Conservation (phyloP, 768 basidiomycete species). For the Obba rivulosa region DNA sequence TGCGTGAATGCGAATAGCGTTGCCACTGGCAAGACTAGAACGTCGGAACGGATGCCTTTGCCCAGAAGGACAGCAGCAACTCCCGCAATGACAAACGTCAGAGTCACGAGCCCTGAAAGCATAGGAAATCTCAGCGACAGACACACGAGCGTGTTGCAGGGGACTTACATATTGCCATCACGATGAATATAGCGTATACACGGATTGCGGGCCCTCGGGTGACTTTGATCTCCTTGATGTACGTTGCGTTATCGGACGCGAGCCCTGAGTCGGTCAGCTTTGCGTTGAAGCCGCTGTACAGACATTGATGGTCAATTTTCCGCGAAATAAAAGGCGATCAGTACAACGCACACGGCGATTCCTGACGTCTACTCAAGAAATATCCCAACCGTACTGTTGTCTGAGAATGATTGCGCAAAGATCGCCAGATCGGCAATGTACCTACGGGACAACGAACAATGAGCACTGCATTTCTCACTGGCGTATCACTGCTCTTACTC, state of each 20-base stretch:
- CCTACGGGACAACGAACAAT: not conserved
- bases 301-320: no score
- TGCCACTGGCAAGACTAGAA: conserved; percentile 19
- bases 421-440: conserved; percentile 7
- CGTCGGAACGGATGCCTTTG: conserved; percentile 13
- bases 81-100: conserved; percentile 12
- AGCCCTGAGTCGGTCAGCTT: conserved; percentile 1
- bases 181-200: conserved; percentile 11
- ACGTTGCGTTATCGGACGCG: conserved; percentile 2
- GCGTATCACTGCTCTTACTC: conserved; percentile 1
- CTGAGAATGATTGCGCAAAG: conserved; percentile 4
- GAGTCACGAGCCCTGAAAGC: conserved; percentile 7
- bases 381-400: conserved; percentile 10
- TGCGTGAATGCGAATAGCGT: conserved; percentile 24
- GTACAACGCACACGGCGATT: conserved; percentile 10
- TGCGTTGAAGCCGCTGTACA: conserved; percentile 10
- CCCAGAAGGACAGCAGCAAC: conserved; percentile 15
- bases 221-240: conserved; percentile 11
- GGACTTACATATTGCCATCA: conserved; percentile 10
- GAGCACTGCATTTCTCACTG: not conserved
- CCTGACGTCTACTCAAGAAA: conserved; percentile 7
- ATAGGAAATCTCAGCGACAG: no score
- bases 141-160: no score
- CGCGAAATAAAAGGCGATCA: no score
- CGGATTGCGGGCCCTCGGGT: conserved; percentile 10